Conservation (phyloP, 371 early-diverging fungal species). For the Actinomortierella ambigua region DNA sequence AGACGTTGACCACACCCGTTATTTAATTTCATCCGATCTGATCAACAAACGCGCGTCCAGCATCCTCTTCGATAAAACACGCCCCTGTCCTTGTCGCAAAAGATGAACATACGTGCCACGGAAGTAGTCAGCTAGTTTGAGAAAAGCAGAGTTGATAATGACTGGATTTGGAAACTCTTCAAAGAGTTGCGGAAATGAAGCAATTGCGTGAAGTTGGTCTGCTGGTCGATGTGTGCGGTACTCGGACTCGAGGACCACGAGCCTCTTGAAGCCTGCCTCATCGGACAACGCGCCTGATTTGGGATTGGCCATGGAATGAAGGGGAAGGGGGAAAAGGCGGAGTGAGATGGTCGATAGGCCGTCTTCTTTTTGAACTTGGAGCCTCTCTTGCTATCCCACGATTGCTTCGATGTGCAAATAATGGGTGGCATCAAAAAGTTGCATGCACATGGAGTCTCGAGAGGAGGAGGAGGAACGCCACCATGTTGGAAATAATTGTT, state of each 20-base stretch:
- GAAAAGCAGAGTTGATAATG: slow-evolving; percentile 59
- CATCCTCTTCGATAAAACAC: neutral
- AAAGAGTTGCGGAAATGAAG: slow-evolving; percentile 55
- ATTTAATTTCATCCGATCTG: neutral
- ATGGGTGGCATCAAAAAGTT: too few species aligned
- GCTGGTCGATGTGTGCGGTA: slow-evolving; percentile 34
- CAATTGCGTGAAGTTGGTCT: slow-evolving; percentile 58
- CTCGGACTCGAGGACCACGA: slow-evolving; percentile 37
- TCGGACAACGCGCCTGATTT: slow-evolving; percentile 5
- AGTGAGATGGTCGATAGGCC: too few species aligned
- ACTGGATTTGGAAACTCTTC: slow-evolving; percentile 60
- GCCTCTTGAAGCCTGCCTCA: slow-evolving; percentile 32
- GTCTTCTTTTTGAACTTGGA: too few species aligned
- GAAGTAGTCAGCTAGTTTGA: slow-evolving; percentile 66
- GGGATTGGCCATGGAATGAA: too few species aligned
- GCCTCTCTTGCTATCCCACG: too few species aligned
- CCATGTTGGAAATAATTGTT: too few species aligned
- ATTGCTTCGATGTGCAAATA: too few species aligned
- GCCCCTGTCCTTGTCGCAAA: too few species aligned
- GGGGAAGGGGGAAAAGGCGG: too few species aligned
- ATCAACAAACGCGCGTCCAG: neutral
- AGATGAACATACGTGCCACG: slow-evolving; percentile 49
- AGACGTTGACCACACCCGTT: neutral
- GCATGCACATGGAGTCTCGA: too few species aligned
- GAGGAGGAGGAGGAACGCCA: too few species aligned